Conservation (phyloP, 2,329 filamentous ascomycete genomes). For the Elsinoe necatrix region DNA sequence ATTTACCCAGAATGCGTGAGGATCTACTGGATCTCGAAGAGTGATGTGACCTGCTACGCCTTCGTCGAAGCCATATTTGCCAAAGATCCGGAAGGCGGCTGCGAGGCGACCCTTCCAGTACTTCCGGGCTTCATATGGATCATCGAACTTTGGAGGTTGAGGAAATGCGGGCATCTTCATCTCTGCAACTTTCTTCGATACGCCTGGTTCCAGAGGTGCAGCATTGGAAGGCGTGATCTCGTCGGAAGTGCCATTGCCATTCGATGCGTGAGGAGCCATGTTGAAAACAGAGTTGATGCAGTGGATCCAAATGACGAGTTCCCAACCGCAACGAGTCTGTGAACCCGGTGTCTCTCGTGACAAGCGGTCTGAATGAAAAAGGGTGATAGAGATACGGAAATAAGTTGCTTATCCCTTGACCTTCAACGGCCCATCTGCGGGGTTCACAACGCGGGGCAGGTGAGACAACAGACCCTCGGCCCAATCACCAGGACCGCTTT, state of each 20-base stretch:
- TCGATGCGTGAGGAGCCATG: conserved; percentile 19
- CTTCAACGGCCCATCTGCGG: not conserved
- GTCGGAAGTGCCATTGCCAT: conserved; percentile 1
- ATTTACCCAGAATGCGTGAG: conserved; percentile 35
- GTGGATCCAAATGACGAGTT: not conserved
- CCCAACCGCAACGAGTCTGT: not conserved
- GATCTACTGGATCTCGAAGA: conserved; percentile 33
- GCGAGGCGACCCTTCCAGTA: conserved; percentile 39
- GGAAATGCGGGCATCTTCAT: conserved; percentile 17
- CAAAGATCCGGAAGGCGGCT: conserved; percentile 38
- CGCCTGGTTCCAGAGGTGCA: conserved; percentile 18
- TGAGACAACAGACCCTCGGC: conserved; percentile 10
- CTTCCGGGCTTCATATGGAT: conserved; percentile 33
- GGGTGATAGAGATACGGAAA: not conserved
- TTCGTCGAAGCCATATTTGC: conserved; percentile 28
- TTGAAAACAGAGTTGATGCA: not conserved
- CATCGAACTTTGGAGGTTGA: conserved; percentile 27
- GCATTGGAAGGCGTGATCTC: conserved; percentile 14
- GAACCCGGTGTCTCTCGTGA: no score
- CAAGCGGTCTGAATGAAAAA: no score
- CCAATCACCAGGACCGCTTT: conserved; percentile 2
- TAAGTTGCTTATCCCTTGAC: conserved; percentile 1
- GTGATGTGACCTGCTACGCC: conserved; percentile 36
- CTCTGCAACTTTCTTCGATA: conserved; percentile 15
- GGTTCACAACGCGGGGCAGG: conserved; percentile 1